phyloP scores from a whole-genome alignment of 2,329 filamentous ascomycete species.

The Neoscytalidium dimidiatum region DNA sequence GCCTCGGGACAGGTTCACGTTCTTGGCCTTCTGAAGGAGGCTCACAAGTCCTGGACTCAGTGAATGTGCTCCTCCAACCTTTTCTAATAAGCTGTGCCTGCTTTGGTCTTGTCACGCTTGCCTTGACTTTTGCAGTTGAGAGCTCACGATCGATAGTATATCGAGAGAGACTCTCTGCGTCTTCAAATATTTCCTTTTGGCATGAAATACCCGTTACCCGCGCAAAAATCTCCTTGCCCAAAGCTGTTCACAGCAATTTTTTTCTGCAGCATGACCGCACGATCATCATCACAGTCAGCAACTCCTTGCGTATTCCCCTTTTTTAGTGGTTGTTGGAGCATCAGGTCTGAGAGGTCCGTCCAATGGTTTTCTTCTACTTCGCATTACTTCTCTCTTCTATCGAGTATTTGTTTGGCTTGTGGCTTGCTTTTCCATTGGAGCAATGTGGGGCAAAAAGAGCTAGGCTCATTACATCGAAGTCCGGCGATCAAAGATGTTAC shows the following conservation, averaged over 20 bases:
- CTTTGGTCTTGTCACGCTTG: background rate
- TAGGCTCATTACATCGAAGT: conserved; percentile 6
- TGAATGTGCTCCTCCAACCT: background rate
- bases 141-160: background rate
- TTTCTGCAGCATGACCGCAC: conserved; percentile 13
- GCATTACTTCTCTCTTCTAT: background rate
- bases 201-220: conserved; percentile 16
- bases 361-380: background rate
- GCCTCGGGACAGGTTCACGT: conserved; percentile 36
- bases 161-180: background rate
- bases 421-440: conserved; percentile 10
- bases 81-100: background rate
- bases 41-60: conserved; percentile 8
- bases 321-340: conserved; percentile 14
- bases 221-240: conserved; percentile 24
- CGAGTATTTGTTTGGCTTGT: background rate
- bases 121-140: background rate
- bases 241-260: background rate
- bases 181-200: conserved; percentile 1
- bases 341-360: background rate
- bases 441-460: conserved; percentile 25
- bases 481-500: background rate
- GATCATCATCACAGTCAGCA: conserved; percentile 15
- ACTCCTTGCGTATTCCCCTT: conserved; percentile 18
- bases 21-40: conserved; percentile 23